Evolutionary conservation across 805 yeast genomes (phyloP).

Genomic region (Metschnikowia gelsemii): DNA sequence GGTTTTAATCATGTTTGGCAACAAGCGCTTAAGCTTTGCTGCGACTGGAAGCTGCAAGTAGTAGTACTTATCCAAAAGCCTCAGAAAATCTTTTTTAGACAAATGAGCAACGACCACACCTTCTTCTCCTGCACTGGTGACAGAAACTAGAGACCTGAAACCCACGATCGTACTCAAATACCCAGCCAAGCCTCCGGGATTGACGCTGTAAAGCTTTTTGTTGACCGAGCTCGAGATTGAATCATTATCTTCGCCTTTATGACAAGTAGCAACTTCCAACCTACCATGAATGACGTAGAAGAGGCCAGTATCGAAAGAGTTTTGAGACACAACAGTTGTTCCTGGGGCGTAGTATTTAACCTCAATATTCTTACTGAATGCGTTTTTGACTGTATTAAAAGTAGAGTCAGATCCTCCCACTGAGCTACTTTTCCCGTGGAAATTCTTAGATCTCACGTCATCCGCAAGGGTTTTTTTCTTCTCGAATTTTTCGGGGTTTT

Average conservation of each 20-base stretch:
- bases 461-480: conserved; percentile 4
- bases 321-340: conserved; percentile 58
- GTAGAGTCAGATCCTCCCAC: conserved; percentile 27
- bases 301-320: conserved; percentile 68
- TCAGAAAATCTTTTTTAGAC: conserved; percentile 60
- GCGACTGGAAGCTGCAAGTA: conserved; percentile 77
- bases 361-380: conserved; percentile 59
- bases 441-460: conserved; percentile 2
- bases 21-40: conserved; percentile 59
- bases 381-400: conserved; percentile 52
- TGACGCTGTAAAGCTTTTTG: conserved; percentile 54
- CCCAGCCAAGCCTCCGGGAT: conserved; percentile 84
- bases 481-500: conserved; percentile 8
- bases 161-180: conserved; percentile 80
- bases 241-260: conserved; percentile 4
- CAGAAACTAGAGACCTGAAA: conserved; percentile 70
- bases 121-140: conserved; percentile 55
- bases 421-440: not conserved
- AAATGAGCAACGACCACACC: conserved; percentile 67
- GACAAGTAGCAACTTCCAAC: conserved; percentile 50
- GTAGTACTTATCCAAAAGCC: conserved; percentile 71
- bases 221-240: not conserved
- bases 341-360: conserved; percentile 55
- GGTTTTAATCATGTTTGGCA: conserved; percentile 65
- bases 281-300: conserved; percentile 79